These are phyloP conservation scores for Fagus sylvatica DNA, from an alignment of 306 rosid genomes.

Conservation along the genomic window DNA sequence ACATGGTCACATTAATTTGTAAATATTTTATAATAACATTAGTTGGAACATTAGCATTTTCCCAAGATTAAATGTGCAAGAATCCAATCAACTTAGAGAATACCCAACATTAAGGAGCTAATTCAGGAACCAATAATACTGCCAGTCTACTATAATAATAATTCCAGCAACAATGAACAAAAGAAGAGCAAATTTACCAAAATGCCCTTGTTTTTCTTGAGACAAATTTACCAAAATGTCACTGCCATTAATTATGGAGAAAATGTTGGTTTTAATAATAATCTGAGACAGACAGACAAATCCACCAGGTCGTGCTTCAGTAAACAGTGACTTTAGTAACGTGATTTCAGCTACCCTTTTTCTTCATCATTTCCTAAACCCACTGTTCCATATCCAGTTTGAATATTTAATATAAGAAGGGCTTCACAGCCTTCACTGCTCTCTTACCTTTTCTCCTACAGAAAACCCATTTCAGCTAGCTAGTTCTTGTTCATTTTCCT, in stretches of 20 bases:
- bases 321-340: conserved; percentile 15
- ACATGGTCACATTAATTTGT: too few species aligned
- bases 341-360: conserved; percentile 46
- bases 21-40: too few species aligned
- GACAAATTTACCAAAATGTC: conserved; percentile 12
- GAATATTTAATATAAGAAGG: conserved; percentile 38
- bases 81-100: too few species aligned
- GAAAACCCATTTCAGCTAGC: conserved; percentile 20
- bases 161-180: neutral
- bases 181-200: conserved; percentile 1
- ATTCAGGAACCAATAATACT: neutral
- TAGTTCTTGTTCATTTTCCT: neutral
- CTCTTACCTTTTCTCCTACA: conserved; percentile 6
- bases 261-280: conserved; percentile 37
- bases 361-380: conserved; percentile 23
- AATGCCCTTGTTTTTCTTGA: neutral
- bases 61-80: too few species aligned
- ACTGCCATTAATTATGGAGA: conserved; percentile 60
- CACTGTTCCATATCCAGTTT: conserved; percentile 2
- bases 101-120: too few species aligned
- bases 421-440: neutral
- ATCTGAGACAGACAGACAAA: conserved; percentile 31
- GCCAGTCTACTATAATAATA: neutral
- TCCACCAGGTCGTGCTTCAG: conserved; percentile 18
- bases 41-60: too few species aligned